Evolutionary conservation across 371 early-diverging fungal genomes (phyloP).

Genomic region (Haplosporangium sp.): DNA sequence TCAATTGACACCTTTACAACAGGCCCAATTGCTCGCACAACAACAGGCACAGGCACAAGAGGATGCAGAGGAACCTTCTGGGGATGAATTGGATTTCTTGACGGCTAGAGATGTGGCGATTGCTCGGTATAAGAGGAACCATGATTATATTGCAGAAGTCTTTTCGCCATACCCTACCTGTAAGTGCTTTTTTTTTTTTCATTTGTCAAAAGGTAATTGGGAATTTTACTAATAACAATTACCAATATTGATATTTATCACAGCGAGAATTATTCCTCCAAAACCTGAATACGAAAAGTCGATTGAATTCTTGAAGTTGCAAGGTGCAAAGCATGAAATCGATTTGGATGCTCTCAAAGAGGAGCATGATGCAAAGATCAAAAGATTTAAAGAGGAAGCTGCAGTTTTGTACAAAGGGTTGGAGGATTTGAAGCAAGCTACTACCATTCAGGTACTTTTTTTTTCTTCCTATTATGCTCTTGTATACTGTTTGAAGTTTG

Average conservation of each 20-base stretch:
- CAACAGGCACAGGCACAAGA: constrained; percentile 50
- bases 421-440: constrained; percentile 59
- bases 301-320: constrained; percentile 21
- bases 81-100: constrained; percentile 79
- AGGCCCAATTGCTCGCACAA: constrained; percentile 35
- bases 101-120: constrained; percentile 78
- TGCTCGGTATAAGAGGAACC: constrained; percentile 85
- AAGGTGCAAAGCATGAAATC: constrained; percentile 51
- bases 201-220: background rate
- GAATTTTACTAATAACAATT: background rate
- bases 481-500: too few species aligned
- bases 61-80: constrained; percentile 53
- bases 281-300: constrained; percentile 15
- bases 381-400: constrained; percentile 56
- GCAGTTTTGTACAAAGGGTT: constrained; percentile 58
- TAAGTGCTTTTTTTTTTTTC: constrained; percentile 42
- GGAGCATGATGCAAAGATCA: constrained; percentile 56
- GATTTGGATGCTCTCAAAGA: constrained; percentile 47
- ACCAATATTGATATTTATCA: constrained; percentile 13
- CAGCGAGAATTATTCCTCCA: constrained; percentile 20
- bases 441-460: constrained; percentile 57
- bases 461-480: background rate
- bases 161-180: constrained; percentile 79
- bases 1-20: constrained; percentile 41
- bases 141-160: constrained; percentile 80